Base-by-base conservation (phyloP, 2,329 filamentous ascomycete species). In the Tolypocladium ovalisporum region DNA sequence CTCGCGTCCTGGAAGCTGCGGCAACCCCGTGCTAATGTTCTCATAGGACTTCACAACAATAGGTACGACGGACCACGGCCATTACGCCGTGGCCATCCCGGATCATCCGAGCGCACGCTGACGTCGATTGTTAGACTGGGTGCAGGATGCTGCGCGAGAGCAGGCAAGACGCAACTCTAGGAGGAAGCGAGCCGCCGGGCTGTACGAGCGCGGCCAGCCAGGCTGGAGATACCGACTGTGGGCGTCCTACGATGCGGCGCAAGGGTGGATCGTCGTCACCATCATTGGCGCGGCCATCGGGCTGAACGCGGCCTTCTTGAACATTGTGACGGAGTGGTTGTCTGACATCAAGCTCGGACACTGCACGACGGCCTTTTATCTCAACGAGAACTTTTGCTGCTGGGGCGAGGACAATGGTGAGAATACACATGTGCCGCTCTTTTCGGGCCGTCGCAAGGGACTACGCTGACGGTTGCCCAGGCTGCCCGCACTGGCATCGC, bases 311-410 rank as follows among this genome's bases (percentile, higher is more conserved):
- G 94, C 90, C 0, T 85, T 96, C 59, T 76, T 99, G 59, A 97
- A 96, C 69, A 97, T 99, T 63, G 83, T 95, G 49, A 97, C 93
- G 12, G 94, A 99, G 73, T 99, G 94, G 93, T 77, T 99, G 61
- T 88, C 90, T 39, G 94, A 99, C 73, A 86, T 97, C 70, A 99
- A 97, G 76, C 78, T 93, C 67, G 94, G 94, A n/a, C 87, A 97
- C 73, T 99, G 94, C 78, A 88, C 86, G 15, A 97, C 92, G 10
- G 93, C 86, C 3, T 99, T 97, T 72, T 99, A 99, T 70, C 80
- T 99, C 58, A 99, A 99, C 72, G 90, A 97, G 78, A 88, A 84
- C 70, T 99, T 99, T 71, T 99, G 94, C 74, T 99, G 94, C 71
- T 99, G 92, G 91, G 94, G 94, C 40, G 89, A 94, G 57, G 91